Evolutionary conservation across 768 basidiomycete genomes (phyloP).

Genomic region (Hericium rajendrae): DNA sequence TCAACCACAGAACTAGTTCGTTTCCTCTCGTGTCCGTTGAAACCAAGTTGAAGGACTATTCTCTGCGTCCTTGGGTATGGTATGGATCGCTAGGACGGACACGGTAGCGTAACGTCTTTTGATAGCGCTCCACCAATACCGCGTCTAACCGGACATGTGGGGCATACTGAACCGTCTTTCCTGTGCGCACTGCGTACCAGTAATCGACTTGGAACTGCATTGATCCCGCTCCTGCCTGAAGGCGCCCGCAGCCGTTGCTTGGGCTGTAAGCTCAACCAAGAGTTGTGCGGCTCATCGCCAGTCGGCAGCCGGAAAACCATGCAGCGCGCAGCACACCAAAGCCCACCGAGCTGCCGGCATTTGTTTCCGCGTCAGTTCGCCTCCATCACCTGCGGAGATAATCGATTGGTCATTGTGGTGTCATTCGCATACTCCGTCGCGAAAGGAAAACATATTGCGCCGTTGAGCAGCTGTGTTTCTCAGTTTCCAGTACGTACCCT

Average conservation of each 20-base stretch:
- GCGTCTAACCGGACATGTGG: too few relatives aligned
- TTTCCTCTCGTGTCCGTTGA: too few relatives aligned
- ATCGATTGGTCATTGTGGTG: background rate
- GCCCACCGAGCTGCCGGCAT: slow-evolving; percentile 28
- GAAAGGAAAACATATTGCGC: background rate
- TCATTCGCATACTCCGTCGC: background rate
- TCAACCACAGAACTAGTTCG: too few relatives aligned
- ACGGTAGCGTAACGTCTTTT: too few relatives aligned
- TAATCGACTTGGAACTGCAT: slow-evolving; percentile 17
- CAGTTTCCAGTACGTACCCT: too few relatives aligned
- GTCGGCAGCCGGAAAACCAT: slow-evolving; percentile 33
- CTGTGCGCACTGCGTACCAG: too few relatives aligned
- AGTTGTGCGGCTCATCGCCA: too few relatives aligned
- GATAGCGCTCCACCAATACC: too few relatives aligned
- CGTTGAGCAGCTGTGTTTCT: background rate
- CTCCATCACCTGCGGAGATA: background rate
- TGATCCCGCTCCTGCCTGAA: background rate
- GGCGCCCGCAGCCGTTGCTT: slow-evolving; percentile 39
- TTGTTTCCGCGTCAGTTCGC: background rate
- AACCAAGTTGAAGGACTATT: too few relatives aligned
- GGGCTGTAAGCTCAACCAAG: slow-evolving; percentile 44
- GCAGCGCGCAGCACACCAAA: slow-evolving; percentile 59
- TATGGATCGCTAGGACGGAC: too few relatives aligned
- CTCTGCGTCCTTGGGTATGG: too few relatives aligned
- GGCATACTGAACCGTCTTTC: too few relatives aligned